A percentile compares a stretch with the other conserved stretches of the same genome.
Conservation (phyloP, 306 rosid species). For the Casuarina glauca region DNA sequence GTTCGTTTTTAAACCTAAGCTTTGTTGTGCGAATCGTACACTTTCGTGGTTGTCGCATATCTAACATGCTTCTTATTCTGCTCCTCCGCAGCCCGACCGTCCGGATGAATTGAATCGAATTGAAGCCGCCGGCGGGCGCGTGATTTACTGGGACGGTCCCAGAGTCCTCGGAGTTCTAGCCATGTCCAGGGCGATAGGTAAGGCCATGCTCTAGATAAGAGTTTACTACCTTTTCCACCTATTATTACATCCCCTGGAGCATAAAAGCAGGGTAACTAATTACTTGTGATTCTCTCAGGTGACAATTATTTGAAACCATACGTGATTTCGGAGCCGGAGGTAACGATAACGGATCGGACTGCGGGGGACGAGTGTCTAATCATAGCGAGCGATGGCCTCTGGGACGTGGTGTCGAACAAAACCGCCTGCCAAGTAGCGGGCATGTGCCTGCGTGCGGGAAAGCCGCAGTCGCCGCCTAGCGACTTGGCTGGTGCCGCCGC, state of each 20-base stretch:
- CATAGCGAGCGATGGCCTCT: conserved; percentile 82
- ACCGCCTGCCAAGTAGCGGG: conserved; percentile 76
- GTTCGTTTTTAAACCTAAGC: background rate
- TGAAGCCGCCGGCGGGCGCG: conserved; percentile 79
- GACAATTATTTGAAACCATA: conserved; percentile 79
- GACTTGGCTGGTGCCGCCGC: conserved; percentile 23
- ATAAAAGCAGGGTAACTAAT: conserved; percentile 12
- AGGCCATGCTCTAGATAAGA: conserved; percentile 33
- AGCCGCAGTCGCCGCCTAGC: conserved; percentile 14
- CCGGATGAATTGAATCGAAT: conserved; percentile 81
- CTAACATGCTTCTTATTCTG: background rate
- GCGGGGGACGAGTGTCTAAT: conserved; percentile 77
- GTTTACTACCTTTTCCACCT: background rate
- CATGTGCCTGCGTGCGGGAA: conserved; percentile 60
- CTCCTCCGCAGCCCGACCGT: conserved; percentile 72
- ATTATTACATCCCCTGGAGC: background rate
- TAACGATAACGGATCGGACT: conserved; percentile 58
- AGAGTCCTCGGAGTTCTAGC: conserved; percentile 90
- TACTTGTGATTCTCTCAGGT: conserved; percentile 29
- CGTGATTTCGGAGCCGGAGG: conserved; percentile 91
- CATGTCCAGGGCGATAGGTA: conserved; percentile 91
- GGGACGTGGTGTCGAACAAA: conserved; percentile 92
- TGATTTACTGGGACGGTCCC: conserved; percentile 86
- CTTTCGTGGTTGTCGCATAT: background rate
- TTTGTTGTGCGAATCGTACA: background rate